These are phyloP conservation scores for Nidula microcarpa DNA, from an alignment of 768 basidiomycete species.

Conservation along the genomic window DNA sequence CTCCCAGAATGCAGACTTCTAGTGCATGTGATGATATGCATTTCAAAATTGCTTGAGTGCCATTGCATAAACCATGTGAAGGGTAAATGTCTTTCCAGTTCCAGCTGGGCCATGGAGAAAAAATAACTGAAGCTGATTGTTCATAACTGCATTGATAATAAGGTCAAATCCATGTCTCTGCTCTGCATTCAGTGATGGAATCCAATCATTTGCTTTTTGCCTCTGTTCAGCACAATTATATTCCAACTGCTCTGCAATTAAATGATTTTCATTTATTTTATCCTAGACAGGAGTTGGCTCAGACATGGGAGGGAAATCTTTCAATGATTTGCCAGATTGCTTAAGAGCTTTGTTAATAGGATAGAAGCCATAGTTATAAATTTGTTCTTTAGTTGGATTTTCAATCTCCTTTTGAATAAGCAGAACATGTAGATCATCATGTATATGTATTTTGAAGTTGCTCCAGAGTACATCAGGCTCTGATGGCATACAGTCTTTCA, in stretches of 20 bases:
- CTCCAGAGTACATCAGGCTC: conserved; percentile 31
- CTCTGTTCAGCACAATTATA: conserved; percentile 15
- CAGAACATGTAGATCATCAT: conserved; percentile 31
- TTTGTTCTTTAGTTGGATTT: conserved; percentile 19
- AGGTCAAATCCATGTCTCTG: conserved; percentile 24
- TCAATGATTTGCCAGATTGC: conserved; percentile 14
- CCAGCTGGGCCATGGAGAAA: conserved; percentile 31
- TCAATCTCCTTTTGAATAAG: conserved; percentile 9
- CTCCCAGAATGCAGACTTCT: conserved; percentile 28
- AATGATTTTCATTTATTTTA: conserved; percentile 10
- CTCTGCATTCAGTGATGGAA: conserved; percentile 21
- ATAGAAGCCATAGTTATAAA: conserved; percentile 38
- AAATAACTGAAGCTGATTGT: conserved; percentile 12
- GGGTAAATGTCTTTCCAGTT: conserved; percentile 41
- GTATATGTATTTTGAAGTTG: conserved; percentile 25
- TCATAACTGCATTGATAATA: conserved; percentile 20
- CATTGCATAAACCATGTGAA: background rate
- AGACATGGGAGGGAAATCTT: conserved; percentile 24
- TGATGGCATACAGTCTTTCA: conserved; percentile 26
- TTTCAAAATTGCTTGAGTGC: conserved; percentile 14
- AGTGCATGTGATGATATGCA: conserved; percentile 24
- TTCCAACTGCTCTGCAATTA: conserved; percentile 19
- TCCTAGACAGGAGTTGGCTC: conserved; percentile 17
- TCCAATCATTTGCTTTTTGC: conserved; percentile 1
- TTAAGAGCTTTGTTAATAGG: conserved; percentile 27